Evolutionary conservation across 2,329 filamentous ascomycete species (phyloP), one percentile per base, ranked within the genome.

Genomic region (Pochonia chlamydosporia): DNA sequence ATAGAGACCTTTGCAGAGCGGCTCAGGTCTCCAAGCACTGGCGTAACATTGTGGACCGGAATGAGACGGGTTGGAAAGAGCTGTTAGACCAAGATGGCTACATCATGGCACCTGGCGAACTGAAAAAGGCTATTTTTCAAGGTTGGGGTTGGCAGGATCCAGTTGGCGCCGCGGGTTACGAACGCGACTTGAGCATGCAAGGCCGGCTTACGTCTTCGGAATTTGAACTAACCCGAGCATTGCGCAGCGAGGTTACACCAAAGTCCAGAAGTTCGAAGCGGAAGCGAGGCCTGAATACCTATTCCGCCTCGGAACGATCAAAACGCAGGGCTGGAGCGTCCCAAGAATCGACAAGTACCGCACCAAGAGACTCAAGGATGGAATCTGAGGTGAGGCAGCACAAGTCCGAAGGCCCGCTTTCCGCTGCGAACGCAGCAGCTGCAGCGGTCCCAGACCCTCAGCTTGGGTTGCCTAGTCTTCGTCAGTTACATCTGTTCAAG

Each of bases 111-210:
- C 74, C 84, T 1, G 89, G 88, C 16, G 93, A 99, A 65, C 74
- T 99, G 21, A 83, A 89, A 54, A 84, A 85, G 56, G 91, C 93
- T 25, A 90, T 97, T 47, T 73, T 75, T 36, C 89, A 97, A 70
- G 93, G 93, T 13, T 99, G 93, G 93, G 93, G 91, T 13, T 99
- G 93, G 90, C 93, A 99, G 63, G 89, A 92, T 61, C 89, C 91
- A 1, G 79, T 82, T 47, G 87, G 86, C 0, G 66, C 76, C 4
- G 79, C 87, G 45, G 89, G 87, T 21, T 89, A 78, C 47, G 93
- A 99, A 65, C 78, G 81, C 49, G 91, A 99, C 61, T 67, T 96
- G 42, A 89, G 87, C 64, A 66, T 74, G 52, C 71, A 74, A 39
- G 75, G 63, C 52, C 73, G 68, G 43, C 64, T 81, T 44, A 75